Evolutionary conservation across 257 asterid genomes (phyloP).

Genomic region (Parsonsia alboflavescens): DNA sequence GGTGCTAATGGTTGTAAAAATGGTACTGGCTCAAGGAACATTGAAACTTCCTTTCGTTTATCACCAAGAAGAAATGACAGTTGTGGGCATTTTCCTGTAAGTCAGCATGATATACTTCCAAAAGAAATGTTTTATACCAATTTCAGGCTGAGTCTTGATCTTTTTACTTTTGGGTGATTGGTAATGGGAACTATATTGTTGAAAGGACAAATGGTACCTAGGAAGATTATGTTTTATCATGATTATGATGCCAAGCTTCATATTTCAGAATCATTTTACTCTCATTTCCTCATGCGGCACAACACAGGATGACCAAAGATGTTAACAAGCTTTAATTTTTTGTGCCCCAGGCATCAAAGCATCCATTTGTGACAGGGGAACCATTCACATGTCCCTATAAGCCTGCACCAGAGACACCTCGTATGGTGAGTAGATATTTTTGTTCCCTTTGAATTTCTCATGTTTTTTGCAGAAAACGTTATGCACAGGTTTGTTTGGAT

Average conservation of each 20-base stretch:
- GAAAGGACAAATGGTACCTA: neutral
- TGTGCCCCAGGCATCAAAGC: conserved; percentile 77
- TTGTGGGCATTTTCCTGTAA: neutral
- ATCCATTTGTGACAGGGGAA: conserved; percentile 98
- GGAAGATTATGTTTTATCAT: neutral
- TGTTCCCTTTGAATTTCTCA: neutral
- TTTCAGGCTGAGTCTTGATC: neutral
- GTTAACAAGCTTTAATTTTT: conserved; percentile 13
- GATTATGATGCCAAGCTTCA: neutral
- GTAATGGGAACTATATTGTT: neutral
- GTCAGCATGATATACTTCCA: neutral
- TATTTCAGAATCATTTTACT: neutral
- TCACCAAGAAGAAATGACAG: neutral
- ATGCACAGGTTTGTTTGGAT: neutral
- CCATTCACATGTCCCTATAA: conserved; percentile 77
- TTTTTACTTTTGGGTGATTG: neutral
- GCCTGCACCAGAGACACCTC: conserved; percentile 90
- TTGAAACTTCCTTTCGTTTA: neutral
- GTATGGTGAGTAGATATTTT: conserved; percentile 60
- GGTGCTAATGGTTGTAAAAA: neutral
- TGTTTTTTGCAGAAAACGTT: neutral
- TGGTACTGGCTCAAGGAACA: neutral
- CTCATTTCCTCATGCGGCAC: neutral
- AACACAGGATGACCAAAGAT: neutral
- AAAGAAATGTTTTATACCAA: neutral